These are phyloP conservation scores for Acacia crassicarpa DNA, from an alignment of 306 rosid species.

Conservation along the genomic window DNA sequence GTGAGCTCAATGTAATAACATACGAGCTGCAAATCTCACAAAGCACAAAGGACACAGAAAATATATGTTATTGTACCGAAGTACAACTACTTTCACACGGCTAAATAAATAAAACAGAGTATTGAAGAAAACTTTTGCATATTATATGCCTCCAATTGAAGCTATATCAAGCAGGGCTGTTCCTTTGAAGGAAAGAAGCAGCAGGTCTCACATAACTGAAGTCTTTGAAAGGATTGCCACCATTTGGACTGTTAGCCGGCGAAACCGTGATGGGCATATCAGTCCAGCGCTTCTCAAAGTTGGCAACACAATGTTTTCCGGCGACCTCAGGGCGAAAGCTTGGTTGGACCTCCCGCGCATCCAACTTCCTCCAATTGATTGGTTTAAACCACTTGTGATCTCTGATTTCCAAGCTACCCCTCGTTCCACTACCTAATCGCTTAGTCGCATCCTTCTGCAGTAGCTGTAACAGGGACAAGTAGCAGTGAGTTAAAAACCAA, in stretches of 20 bases:
- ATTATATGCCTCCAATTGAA: conserved; percentile 5
- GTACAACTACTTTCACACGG: background rate
- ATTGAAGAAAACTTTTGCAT: background rate
- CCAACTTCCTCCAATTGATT: conserved; percentile 83
- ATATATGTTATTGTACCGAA: conserved; percentile 3
- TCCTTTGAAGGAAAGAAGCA: conserved; percentile 69
- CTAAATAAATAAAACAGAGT: conserved; percentile 19
- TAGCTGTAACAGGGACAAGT: conserved; percentile 52
- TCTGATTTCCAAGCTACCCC: conserved; percentile 74
- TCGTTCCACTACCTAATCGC: conserved; percentile 73
- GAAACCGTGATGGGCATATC: conserved; percentile 89
- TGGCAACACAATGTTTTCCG: conserved; percentile 83
- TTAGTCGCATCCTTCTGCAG: conserved; percentile 70
- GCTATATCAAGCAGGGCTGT: conserved; percentile 33
- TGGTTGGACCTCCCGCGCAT: conserved; percentile 74
- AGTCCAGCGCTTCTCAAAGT: conserved; percentile 94
- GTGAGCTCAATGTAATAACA: background rate
- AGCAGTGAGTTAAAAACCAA: background rate
- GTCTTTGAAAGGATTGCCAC: conserved; percentile 72
- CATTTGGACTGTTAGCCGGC: conserved; percentile 83
- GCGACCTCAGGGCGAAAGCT: conserved; percentile 90
- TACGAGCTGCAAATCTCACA: conserved; percentile 13
- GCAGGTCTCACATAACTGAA: conserved; percentile 83
- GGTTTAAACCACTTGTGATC: conserved; percentile 91
- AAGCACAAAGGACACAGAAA: conserved; percentile 5